Base-by-base conservation (phyloP, 2,329 filamentous ascomycete species). In the Berkeleyomyces rouxiae region DNA sequence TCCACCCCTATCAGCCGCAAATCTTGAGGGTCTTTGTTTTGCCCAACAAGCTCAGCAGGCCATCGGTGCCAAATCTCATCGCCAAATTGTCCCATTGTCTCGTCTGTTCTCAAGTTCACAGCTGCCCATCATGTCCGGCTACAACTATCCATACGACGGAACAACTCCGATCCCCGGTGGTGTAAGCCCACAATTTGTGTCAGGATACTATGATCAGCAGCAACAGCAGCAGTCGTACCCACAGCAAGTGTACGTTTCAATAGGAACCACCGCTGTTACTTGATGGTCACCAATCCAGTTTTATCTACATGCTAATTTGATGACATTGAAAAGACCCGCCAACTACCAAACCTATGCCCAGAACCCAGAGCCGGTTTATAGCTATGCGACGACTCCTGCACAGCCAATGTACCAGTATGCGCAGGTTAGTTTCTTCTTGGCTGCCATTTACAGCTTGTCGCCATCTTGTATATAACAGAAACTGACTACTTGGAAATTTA, bases 361-460 rank as follows among this genome's bases (percentile, higher is more conserved):
- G 37, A 55, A 55, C 31, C 31, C 31, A 7, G 51, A 55, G 9
- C 11, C 51, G 7, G 33, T 13, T 1, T 55, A 37, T 7, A 55
- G 37, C 33, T 55, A 55, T 55, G 51, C 51, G 2, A 36, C 51
- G 13, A 55, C 33, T n/a, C 51, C 51, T 36, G 33, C 16, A 11
- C 58, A 59, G 23, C 58, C 43, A 13, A 47, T 59, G 33, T 81
- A 82, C 70, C 75, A 77, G 67, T 82, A 79, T 73, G 73, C 73
- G 65, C 80, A 82, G 67, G 82, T 79, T 66, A 82, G 59, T 10
- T 36, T 55, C 33, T 16, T 9, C 51, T 55, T 13, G 11, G 7
- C 43, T 16, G 11, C 37, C n/a, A 11, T 4, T 10, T n/a, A 3
- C 9, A 9, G n/a, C 11, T 23, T 36, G 33, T 37, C 11, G 7